phyloP scores from a whole-genome alignment of 176 grass and related monocot genomes.

The Bonia amplexicaulis region DNA sequence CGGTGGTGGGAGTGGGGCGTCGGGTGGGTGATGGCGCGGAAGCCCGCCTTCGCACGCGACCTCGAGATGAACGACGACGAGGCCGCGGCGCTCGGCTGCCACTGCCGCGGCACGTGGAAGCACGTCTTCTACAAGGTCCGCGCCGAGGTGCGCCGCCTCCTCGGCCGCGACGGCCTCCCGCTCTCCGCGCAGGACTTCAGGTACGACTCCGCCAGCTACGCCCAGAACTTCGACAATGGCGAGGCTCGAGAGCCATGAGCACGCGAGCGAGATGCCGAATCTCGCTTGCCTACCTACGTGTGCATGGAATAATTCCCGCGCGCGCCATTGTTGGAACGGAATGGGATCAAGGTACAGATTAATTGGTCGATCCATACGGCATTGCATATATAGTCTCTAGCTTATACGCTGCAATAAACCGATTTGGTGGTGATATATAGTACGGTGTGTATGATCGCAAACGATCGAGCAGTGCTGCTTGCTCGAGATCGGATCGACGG shows the following conservation, averaged over 20 bases:
- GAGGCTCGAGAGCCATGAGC: neutral
- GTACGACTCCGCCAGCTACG: constrained; percentile 87
- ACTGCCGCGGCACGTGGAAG: constrained; percentile 31
- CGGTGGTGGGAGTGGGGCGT: constrained; percentile 80
- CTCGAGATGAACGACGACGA: constrained; percentile 68
- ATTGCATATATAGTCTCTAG: neutral
- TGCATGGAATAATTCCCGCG: neutral
- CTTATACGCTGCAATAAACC: constrained; percentile 26
- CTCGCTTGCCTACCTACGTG: neutral
- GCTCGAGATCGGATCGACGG: neutral
- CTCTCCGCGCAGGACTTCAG: constrained; percentile 55
- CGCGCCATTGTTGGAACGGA: neutral
- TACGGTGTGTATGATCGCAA: neutral
- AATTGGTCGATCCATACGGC: neutral
- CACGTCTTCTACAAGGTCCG: constrained; percentile 74
- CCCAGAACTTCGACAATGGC: constrained; percentile 79
- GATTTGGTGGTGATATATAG: neutral
- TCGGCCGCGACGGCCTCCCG: constrained; percentile 53
- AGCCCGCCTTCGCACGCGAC: constrained; percentile 51
- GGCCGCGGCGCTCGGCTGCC: constrained; percentile 46
- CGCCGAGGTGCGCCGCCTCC: constrained; percentile 54
- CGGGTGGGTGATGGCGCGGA: constrained; percentile 68
- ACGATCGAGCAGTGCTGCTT: neutral
- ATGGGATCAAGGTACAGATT: neutral
- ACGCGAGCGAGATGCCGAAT: neutral